Conservation (phyloP, 768 basidiomycete genomes). For the Boletus tomentosulus region DNA sequence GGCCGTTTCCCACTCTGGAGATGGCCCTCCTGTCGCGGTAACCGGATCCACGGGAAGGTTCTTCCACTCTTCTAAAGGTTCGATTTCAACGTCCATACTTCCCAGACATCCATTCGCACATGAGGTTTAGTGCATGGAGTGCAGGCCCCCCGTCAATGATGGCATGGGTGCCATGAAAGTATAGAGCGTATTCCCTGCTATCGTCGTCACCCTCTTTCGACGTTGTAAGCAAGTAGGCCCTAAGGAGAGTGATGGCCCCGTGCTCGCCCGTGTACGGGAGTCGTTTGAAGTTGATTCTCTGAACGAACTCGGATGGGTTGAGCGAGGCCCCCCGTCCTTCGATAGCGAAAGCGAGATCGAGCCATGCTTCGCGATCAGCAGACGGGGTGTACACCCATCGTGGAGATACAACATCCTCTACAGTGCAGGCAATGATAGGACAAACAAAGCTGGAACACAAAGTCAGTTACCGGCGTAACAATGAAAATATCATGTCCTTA, state of each 20-base stretch:
- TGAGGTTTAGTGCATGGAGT: conserved; percentile 18
- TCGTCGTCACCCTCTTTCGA: neutral
- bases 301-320: conserved; percentile 15
- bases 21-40: conserved; percentile 20
- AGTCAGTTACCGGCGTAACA: neutral
- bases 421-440: conserved; percentile 16
- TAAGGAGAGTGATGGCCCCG: conserved; percentile 1
- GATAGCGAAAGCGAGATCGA: conserved; percentile 15
- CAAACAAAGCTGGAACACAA: conserved; percentile 10
- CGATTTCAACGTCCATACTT: conserved; percentile 8
- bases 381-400: conserved; percentile 22
- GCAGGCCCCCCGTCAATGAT: conserved; percentile 23
- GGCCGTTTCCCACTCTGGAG: conserved; percentile 12
- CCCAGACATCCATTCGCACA: conserved; percentile 21
- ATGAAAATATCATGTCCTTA: neutral
- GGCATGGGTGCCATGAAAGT: conserved; percentile 20
- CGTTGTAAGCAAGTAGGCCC: conserved; percentile 11
- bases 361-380: conserved; percentile 20
- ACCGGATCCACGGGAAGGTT: conserved; percentile 26
- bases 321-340: conserved; percentile 15
- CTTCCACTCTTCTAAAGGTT: conserved; percentile 20
- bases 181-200: conserved; percentile 15
- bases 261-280: conserved; percentile 14
- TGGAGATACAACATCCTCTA: conserved; percentile 11
- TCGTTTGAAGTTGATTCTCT: conserved; percentile 11